Conservation (phyloP, 2,329 filamentous ascomycete genomes). For the Parasarocladium wereldwijsianum region DNA sequence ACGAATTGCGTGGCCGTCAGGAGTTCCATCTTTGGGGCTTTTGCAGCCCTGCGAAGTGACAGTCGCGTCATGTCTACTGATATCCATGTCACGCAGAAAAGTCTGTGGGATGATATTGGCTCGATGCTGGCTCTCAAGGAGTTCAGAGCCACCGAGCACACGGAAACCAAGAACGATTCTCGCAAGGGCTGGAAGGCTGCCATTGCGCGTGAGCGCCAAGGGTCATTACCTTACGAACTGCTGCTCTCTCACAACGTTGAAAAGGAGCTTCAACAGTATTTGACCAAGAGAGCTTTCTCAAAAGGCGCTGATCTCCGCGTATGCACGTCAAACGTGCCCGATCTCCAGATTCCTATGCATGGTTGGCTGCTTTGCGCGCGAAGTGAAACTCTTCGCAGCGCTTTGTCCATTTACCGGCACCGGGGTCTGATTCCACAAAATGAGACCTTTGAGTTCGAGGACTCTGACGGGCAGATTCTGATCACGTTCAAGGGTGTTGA, state of each 20-base stretch:
- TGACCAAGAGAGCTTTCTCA: slow-evolving; percentile 7
- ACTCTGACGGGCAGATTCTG: slow-evolving; percentile 29
- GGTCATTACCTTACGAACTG: slow-evolving; percentile 33
- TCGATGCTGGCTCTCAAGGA: slow-evolving; percentile 53
- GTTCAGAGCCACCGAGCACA: slow-evolving; percentile 30
- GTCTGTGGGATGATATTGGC: slow-evolving; percentile 59
- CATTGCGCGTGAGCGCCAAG: slow-evolving; percentile 28
- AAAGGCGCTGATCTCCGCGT: slow-evolving; percentile 29
- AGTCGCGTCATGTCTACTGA: slow-evolving; percentile 63
- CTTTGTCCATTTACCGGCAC: slow-evolving; percentile 40
- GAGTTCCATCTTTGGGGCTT: slow-evolving; percentile 81
- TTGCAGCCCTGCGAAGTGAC: slow-evolving; percentile 74
- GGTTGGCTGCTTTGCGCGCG: slow-evolving; percentile 65
- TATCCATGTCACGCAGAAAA: slow-evolving; percentile 50
- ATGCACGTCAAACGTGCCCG: slow-evolving; percentile 43
- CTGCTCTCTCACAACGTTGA: slow-evolving; percentile 53
- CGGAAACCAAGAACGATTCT: slow-evolving; percentile 13
- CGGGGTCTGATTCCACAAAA: slow-evolving; percentile 9
- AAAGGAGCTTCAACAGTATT: slow-evolving; percentile 35
- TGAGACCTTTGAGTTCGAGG: slow-evolving; percentile 17
- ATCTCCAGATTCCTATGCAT: slow-evolving; percentile 65
- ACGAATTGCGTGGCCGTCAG: slow-evolving; percentile 73
- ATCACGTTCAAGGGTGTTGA: slow-evolving; percentile 58
- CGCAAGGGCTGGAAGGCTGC: slow-evolving; percentile 25
- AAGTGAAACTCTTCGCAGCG: slow-evolving; percentile 52